Evolutionary conservation across 352 stramenopile species (phyloP).

Genomic region (Phytophthora capsici): DNA sequence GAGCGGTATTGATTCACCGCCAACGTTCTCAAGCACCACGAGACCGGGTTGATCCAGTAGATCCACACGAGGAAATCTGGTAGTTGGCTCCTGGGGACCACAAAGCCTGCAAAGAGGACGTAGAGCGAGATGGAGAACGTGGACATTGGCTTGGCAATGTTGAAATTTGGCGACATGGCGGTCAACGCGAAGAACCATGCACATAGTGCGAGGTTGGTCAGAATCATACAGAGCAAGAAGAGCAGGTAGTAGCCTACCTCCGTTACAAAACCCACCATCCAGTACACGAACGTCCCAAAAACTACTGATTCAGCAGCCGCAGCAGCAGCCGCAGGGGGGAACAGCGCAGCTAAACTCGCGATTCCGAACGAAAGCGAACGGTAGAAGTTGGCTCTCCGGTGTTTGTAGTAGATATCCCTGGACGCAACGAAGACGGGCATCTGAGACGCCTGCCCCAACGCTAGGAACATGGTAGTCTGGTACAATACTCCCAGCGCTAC

Average conservation of each 20-base stretch:
- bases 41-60: slow-evolving; percentile 63
- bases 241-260: slow-evolving; percentile 16
- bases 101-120: slow-evolving; percentile 35
- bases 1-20: slow-evolving; percentile 46
- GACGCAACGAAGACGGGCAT: slow-evolving; percentile 66
- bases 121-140: slow-evolving; percentile 38
- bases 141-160: slow-evolving; percentile 40
- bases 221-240: slow-evolving; percentile 26
- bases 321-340: slow-evolving; percentile 40
- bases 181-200: slow-evolving; percentile 40
- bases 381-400: slow-evolving; percentile 88
- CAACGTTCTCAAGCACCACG: slow-evolving; percentile 45
- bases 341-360: slow-evolving; percentile 13
- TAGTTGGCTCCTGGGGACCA: slow-evolving; percentile 24
- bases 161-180: slow-evolving; percentile 27
- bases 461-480: slow-evolving; percentile 68
- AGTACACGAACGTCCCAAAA: slow-evolving; percentile 88
- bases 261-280: slow-evolving; percentile 73
- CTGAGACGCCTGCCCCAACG: slow-evolving; percentile 58
- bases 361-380: slow-evolving; percentile 60
- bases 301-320: slow-evolving; percentile 52
- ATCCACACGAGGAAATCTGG: slow-evolving; percentile 54
- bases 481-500: slow-evolving; percentile 68
- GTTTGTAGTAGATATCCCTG: slow-evolving; percentile 70
- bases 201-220: slow-evolving; percentile 28